A percentile compares a stretch with the other conserved stretches of the same genome.
phyloP scores from a whole-genome alignment of 805 yeast species.

The Zygosaccharomyces gambellarensis region DNA sequence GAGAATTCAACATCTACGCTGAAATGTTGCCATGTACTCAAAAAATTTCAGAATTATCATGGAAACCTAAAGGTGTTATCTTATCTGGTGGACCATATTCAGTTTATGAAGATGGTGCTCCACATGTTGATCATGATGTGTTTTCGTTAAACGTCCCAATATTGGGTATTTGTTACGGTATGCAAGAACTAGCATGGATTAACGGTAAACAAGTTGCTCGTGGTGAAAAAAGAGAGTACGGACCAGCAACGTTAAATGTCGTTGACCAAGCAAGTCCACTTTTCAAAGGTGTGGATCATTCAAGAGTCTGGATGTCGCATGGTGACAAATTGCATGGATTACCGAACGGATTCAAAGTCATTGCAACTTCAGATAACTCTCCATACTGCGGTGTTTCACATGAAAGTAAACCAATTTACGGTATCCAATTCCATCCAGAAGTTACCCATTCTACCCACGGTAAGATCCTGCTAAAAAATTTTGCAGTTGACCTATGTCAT shows the following conservation, averaged over 20 bases:
- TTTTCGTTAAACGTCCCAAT: slow-evolving; percentile 90
- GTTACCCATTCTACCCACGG: slow-evolving; percentile 95
- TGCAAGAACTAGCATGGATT: slow-evolving; percentile 99
- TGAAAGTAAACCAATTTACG: slow-evolving; percentile 68
- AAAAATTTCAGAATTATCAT: slow-evolving; percentile 82
- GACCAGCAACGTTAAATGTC: slow-evolving; percentile 86
- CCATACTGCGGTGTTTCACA: slow-evolving; percentile 92
- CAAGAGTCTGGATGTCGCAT: slow-evolving; percentile 99
- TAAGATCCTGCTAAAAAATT: slow-evolving; percentile 78
- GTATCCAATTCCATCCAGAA: slow-evolving; percentile 99
- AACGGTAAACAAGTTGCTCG: slow-evolving; percentile 87
- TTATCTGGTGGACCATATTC: slow-evolving; percentile 98
- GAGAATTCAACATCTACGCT: slow-evolving; percentile 97
- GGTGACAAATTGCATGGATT: slow-evolving; percentile 91
- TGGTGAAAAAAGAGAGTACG: slow-evolving; percentile 97
- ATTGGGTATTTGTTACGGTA: slow-evolving; percentile 96
- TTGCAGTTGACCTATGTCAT: slow-evolving; percentile 85
- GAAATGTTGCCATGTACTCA: slow-evolving; percentile 99
- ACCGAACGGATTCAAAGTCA: slow-evolving; percentile 82
- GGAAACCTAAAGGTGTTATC: slow-evolving; percentile 96
- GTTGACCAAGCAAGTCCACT: slow-evolving; percentile 62
- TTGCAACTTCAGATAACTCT: slow-evolving; percentile 90
- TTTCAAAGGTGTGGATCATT: slow-evolving; percentile 85
- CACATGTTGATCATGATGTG: slow-evolving; percentile 93
- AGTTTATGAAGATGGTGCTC: slow-evolving; percentile 91